Percentiles rank a stretch among this genome's conserved stretches.
Conservation (phyloP, 768 basidiomycete genomes). For the Suillus subluteus region DNA sequence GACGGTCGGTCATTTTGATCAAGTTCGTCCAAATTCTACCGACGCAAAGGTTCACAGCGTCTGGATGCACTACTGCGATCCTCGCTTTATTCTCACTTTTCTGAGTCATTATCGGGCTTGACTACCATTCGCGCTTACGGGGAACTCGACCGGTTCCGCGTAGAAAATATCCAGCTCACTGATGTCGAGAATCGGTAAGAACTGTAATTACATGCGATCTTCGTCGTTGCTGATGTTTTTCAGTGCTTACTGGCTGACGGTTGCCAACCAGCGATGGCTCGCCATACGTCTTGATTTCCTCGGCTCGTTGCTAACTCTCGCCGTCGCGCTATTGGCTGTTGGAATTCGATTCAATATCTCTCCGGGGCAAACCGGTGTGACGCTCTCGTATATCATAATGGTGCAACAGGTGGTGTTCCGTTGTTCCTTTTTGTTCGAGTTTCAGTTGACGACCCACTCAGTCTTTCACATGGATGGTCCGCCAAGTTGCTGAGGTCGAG, state of each 20-base stretch:
- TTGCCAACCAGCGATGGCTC: slow-evolving; percentile 88
- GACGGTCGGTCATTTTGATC: slow-evolving; percentile 51
- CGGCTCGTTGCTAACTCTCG: slow-evolving; percentile 70
- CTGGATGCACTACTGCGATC: slow-evolving; percentile 62
- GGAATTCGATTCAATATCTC: slow-evolving; percentile 74
- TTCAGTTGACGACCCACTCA: slow-evolving; percentile 27
- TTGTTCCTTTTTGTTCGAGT: slow-evolving; percentile 8
- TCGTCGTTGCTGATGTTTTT: slow-evolving; percentile 4
- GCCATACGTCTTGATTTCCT: slow-evolving; percentile 89
- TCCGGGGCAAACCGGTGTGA: slow-evolving; percentile 76
- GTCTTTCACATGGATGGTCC: slow-evolving; percentile 75
- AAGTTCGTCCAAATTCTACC: slow-evolving; percentile 2
- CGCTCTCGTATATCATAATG: slow-evolving; percentile 78
- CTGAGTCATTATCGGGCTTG: slow-evolving; percentile 85
- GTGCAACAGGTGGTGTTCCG: slow-evolving; percentile 65
- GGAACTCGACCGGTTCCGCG: slow-evolving; percentile 73
- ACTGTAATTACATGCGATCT: slow-evolving; percentile 22
- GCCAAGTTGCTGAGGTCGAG: slow-evolving; percentile 84
- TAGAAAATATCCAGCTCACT: slow-evolving; percentile 74
- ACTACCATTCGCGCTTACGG: slow-evolving; percentile 89
- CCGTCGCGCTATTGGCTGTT: slow-evolving; percentile 80
- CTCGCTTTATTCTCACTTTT: neutral
- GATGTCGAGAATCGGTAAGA: slow-evolving; percentile 81
- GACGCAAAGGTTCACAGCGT: neutral
- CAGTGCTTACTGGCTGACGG: slow-evolving; percentile 84